Evolutionary conservation across 2,329 filamentous ascomycete genomes (phyloP).

Genomic region (Trichoderma harzianum): DNA sequence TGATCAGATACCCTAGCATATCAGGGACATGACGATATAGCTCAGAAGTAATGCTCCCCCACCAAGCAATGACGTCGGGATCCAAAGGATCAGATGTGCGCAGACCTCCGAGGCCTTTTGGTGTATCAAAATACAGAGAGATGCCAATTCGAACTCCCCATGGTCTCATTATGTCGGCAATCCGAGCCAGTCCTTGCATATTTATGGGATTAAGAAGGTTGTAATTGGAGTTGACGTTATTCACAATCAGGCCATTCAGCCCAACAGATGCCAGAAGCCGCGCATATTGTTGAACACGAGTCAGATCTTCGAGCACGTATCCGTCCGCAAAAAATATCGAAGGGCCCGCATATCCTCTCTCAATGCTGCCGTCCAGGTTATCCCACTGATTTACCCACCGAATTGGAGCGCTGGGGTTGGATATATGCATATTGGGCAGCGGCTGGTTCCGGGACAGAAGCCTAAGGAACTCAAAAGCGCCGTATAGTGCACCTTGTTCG

Average conservation of each 20-base stretch:
- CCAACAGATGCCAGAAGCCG: background rate
- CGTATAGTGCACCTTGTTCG: conserved; percentile 2
- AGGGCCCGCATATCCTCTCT: background rate
- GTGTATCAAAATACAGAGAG: background rate
- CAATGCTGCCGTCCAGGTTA: background rate
- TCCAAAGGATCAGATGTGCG: background rate
- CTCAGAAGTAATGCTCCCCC: background rate
- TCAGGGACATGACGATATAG: background rate
- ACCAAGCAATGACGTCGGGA: background rate
- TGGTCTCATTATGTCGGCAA: background rate
- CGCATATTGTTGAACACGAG: background rate
- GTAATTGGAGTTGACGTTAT: background rate
- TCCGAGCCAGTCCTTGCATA: background rate
- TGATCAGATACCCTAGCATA: background rate
- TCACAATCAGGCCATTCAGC: background rate
- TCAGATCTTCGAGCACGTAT: background rate
- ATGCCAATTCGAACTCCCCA: background rate
- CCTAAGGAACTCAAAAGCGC: background rate
- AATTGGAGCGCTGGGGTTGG: background rate
- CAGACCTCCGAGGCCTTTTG: background rate
- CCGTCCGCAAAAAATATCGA: background rate
- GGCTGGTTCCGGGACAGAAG: background rate
- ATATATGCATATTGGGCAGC: background rate
- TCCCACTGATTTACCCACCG: background rate
- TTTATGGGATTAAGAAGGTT: background rate